Conservation (phyloP, 1,139 yeast genomes). For the Blastobotrys apis region DNA sequence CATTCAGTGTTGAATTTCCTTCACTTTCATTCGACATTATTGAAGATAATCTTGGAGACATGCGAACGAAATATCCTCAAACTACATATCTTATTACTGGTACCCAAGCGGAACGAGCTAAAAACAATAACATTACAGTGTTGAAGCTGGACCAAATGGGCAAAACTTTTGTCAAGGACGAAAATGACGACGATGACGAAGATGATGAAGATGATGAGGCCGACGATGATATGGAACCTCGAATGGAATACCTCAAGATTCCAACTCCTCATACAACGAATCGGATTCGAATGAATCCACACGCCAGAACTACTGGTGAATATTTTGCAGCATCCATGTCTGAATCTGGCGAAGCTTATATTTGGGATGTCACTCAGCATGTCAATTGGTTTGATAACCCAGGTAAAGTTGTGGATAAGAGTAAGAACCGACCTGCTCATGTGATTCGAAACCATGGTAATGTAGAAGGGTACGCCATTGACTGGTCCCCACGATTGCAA, state of each 20-base stretch:
- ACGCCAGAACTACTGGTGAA: constrained; percentile 70
- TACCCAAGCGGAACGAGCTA: constrained; percentile 83
- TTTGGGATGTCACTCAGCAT: constrained; percentile 79
- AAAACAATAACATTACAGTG: constrained; percentile 82
- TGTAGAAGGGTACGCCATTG: constrained; percentile 95
- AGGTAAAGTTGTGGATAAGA: constrained; percentile 75
- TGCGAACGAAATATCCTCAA: constrained; percentile 88
- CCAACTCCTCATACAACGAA: constrained; percentile 83
- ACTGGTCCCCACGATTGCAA: constrained; percentile 86
- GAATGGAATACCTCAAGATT: constrained; percentile 76
- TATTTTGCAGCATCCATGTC: constrained; percentile 83
- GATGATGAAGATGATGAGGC: constrained; percentile 72
- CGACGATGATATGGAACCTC: constrained; percentile 73
- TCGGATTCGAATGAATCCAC: constrained; percentile 81
- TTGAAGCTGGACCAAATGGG: constrained; percentile 78
- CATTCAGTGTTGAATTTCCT: constrained; percentile 95
- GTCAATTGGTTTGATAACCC: constrained; percentile 82
- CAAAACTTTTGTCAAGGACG: constrained; percentile 80
- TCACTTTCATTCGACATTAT: constrained; percentile 85
- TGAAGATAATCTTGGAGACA: constrained; percentile 82
- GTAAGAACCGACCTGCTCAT: constrained; percentile 73
- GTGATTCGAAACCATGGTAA: constrained; percentile 88
- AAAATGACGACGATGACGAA: constrained; percentile 63
- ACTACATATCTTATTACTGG: constrained; percentile 84
- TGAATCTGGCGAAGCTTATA: constrained; percentile 84